Percentiles rank a stretch among this genome's conserved stretches.
Conservation (phyloP, 495 filamentous ascomycete genomes). For the Bathelium albidoporum region DNA sequence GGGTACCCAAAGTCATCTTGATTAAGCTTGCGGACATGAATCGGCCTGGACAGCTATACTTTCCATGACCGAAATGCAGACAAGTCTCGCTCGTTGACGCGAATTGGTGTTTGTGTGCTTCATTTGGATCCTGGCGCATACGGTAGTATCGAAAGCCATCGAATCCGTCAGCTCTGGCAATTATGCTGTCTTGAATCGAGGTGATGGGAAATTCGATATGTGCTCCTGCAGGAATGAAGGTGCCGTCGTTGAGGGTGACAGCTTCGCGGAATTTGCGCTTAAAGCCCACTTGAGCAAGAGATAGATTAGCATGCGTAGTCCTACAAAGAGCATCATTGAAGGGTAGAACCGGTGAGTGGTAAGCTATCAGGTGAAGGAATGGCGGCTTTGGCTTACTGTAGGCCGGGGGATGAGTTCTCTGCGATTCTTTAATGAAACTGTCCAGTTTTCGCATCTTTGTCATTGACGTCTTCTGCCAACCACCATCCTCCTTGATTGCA, state of each 20-base stretch:
- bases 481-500: constrained; percentile 8
- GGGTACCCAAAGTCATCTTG: constrained; percentile 14
- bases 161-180: constrained; percentile 14
- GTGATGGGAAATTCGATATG: constrained; percentile 9
- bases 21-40: constrained; percentile 15
- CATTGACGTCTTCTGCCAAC: not conserved
- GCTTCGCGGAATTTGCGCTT: too few species aligned
- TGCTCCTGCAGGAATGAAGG: constrained; percentile 33
- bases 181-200: constrained; percentile 19
- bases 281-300: too few species aligned
- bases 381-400: too few species aligned
- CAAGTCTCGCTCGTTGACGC: not conserved
- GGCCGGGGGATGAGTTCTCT: not conserved
- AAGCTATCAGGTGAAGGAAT: too few species aligned
- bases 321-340: not conserved
- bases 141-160: constrained; percentile 20
- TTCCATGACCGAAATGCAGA: constrained; percentile 23
- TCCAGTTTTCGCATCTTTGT: constrained; percentile 1
- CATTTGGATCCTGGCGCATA: not conserved
- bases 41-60: constrained; percentile 20
- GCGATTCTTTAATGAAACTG: not conserved
- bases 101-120: constrained; percentile 10
- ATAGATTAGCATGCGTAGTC: too few species aligned
- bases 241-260: constrained; percentile 31
- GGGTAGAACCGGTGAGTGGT: too few species aligned